Evolutionary conservation across 352 stramenopile species (phyloP), one percentile per base, ranked within the genome.

Genomic region (Pythium apleroticum): DNA sequence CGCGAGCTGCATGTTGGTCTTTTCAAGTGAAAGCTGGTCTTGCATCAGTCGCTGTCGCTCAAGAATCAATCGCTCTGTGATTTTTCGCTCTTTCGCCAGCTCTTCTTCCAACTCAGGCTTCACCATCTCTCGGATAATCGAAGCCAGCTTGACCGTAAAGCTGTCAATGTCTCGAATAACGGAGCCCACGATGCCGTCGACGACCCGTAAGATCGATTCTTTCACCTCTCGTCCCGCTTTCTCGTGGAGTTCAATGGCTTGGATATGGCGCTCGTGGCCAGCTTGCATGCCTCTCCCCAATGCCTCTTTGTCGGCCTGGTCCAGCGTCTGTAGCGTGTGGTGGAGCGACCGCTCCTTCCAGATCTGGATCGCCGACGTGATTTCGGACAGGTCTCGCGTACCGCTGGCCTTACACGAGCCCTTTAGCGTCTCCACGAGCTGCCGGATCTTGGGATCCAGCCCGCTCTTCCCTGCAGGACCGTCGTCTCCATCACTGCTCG

Each of bases 311-410:
- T 52, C 46, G 5, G 46, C 20, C n/a, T 48, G 45, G 7, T 89
- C 80, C 7, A 89, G 63, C 14, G 68, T 60, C 49, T 85, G 68
- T 4, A 89, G 66, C 3, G 75, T 84, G 48, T 84, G 76, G 27
- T 88, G 71, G 24, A 89, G 50, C 12, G 80, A 86, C 17, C 80
- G 65, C 63, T 89, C 80, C 35, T 88, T 87, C 76, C 78, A 89
- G 3, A 85, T 67, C 67, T 89, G 80, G 14, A 88, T 66, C 20
- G 30, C 37, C 24, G 60, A 60, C 15, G 41, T 43, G n/a, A 75
- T 58, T 22, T 75, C 68, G 14, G 53, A 19, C 22, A 64, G 20
- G 9, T 78, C 66, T 52, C 66, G 39, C 1, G 58, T 63, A 12
- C 48, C 60, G 3, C n/a, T 22, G 1, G 28, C 20, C 17, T 56